phyloP scores from a whole-genome alignment of 2,329 filamentous ascomycete genomes.

The Arthrinium puccinioides region DNA sequence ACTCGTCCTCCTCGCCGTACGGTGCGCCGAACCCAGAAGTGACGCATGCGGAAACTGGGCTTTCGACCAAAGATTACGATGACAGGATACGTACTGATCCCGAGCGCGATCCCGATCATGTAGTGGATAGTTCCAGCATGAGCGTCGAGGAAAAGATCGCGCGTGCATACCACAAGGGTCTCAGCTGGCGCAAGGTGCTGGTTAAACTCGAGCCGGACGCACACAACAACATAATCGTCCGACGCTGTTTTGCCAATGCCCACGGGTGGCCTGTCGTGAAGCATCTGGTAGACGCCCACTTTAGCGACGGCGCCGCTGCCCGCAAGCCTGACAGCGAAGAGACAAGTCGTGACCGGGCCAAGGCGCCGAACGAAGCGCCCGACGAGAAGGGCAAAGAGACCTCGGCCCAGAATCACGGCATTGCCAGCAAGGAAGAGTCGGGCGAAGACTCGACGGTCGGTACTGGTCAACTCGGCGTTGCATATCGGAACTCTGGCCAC shows the following conservation, averaged over 20 bases:
- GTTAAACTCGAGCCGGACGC: slow-evolving; percentile 94
- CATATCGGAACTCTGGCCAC: no score
- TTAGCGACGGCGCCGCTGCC: slow-evolving; percentile 65
- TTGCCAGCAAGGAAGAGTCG: slow-evolving; percentile 8
- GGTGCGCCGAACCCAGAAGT: no score
- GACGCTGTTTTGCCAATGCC: slow-evolving; percentile 93
- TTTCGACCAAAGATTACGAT: slow-evolving; percentile 44
- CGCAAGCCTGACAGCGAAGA: slow-evolving; percentile 62
- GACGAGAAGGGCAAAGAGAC: slow-evolving; percentile 61
- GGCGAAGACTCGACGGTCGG: background rate
- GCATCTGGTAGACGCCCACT: slow-evolving; percentile 91
- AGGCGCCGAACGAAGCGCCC: slow-evolving; percentile 47
- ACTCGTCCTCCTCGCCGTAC: slow-evolving; percentile 25
- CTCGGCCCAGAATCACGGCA: slow-evolving; percentile 12
- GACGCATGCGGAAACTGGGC: slow-evolving; percentile 33
- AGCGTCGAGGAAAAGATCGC: slow-evolving; percentile 98
- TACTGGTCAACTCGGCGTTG: background rate
- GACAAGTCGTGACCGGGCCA: slow-evolving; percentile 60
- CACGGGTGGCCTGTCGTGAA: slow-evolving; percentile 97
- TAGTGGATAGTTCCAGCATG: slow-evolving; percentile 61
- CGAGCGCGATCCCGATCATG: slow-evolving; percentile 35
- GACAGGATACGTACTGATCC: slow-evolving; percentile 40
- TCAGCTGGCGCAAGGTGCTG: slow-evolving; percentile 94
- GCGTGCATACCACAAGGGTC: slow-evolving; percentile 81
- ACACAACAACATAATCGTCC: slow-evolving; percentile 97